Percentiles rank a stretch among this genome's conserved stretches.
Evolutionary conservation across 1,139 yeast species (phyloP).

Genomic region (Magnusiomyces paraingens): DNA sequence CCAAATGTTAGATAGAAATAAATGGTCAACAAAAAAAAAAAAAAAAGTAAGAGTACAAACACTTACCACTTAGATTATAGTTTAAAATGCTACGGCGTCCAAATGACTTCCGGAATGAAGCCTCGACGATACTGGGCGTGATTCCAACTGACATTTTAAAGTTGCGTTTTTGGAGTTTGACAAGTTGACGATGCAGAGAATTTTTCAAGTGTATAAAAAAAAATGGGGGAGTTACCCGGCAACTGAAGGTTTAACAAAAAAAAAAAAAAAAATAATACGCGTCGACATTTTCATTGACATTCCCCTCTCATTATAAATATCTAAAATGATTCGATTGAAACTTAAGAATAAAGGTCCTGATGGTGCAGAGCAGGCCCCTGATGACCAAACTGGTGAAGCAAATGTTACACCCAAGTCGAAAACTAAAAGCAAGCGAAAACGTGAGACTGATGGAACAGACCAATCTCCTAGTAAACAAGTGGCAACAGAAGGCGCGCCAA

Average conservation of each 20-base stretch:
- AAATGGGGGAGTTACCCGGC: neutral
- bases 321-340: slow-evolving; percentile 1
- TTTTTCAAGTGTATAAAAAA: neutral
- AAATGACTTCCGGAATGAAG: slow-evolving; percentile 20
- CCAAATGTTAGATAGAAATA: neutral
- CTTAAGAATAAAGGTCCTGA: neutral
- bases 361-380: neutral
- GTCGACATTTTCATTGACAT: no score
- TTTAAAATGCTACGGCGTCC: slow-evolving; percentile 23
- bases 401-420: no score
- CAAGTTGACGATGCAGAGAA: neutral
- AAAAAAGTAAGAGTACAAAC: neutral
- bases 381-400: no score
- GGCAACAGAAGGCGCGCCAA: no score
- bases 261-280: neutral
- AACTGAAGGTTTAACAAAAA: neutral
- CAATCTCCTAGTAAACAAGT: no score
- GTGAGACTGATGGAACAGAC: no score
- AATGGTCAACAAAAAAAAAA: neutral
- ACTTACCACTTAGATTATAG: slow-evolving; percentile 19
- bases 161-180: neutral
- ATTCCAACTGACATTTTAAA: slow-evolving; percentile 9
- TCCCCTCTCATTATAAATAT: neutral
- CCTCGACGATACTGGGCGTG: slow-evolving; percentile 2
- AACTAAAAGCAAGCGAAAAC: no score